These are phyloP conservation scores for Phytophthora tentaculata DNA, from an alignment of 352 stramenopile genomes.

Conservation along the genomic window DNA sequence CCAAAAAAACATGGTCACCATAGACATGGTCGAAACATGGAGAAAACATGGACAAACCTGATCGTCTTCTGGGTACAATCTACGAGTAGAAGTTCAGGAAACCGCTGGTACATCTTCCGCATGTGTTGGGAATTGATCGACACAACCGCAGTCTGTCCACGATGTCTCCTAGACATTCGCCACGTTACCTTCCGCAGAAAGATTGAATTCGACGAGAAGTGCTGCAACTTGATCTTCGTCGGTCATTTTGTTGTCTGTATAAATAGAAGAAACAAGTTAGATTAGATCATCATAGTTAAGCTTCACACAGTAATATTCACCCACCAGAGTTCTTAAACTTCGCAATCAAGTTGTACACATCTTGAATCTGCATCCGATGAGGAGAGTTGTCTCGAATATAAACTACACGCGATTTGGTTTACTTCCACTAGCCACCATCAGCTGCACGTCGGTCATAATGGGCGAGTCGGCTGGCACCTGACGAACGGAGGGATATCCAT, in stretches of 20 bases:
- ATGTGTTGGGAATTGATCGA: not conserved
- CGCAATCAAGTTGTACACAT: slow-evolving; percentile 9
- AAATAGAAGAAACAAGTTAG: not conserved
- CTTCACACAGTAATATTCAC: not conserved
- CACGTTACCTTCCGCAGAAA: not conserved
- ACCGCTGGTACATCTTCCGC: not conserved
- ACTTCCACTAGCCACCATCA: slow-evolving; percentile 11
- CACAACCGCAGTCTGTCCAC: not conserved
- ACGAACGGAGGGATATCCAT: not conserved
- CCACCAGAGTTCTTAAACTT: slow-evolving; percentile 12
- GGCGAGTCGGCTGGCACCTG: not conserved
- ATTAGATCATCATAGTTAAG: not conserved
- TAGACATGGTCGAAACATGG: slow-evolving; percentile 10
- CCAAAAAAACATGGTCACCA: not conserved
- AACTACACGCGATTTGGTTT: slow-evolving; percentile 32
- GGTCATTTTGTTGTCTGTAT: not conserved
- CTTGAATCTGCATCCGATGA: not conserved
- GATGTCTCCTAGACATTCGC: not conserved
- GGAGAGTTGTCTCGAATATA: slow-evolving; percentile 1
- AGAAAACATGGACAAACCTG: slow-evolving; percentile 5
- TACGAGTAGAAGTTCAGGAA: slow-evolving; percentile 7
- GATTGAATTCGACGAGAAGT: slow-evolving; percentile 4
- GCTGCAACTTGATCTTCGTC: slow-evolving; percentile 18
- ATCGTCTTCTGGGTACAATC: slow-evolving; percentile 26
- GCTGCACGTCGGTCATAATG: slow-evolving; percentile 6